A percentile compares a stretch with the other conserved stretches of the same genome.
Evolutionary conservation across 2,329 filamentous ascomycete genomes (phyloP).

Genomic region (Xylariales sp.): DNA sequence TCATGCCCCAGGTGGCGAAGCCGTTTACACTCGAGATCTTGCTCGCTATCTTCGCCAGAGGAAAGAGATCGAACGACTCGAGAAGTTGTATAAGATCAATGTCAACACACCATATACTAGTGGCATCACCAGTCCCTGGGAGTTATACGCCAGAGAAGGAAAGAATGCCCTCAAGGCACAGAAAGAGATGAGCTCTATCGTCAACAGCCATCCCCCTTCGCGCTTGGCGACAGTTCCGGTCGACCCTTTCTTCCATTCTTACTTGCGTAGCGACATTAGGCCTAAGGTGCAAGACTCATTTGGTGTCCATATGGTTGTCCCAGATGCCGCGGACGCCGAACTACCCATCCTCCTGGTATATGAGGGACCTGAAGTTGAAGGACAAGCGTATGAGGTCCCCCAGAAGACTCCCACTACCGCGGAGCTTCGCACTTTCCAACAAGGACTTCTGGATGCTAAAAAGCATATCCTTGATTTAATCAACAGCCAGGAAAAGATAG

Average conservation of each 20-base stretch:
- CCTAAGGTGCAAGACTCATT: slow-evolving; percentile 73
- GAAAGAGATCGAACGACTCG: slow-evolving; percentile 83
- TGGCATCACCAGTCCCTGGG: slow-evolving; percentile 81
- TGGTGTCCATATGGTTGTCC: slow-evolving; percentile 79
- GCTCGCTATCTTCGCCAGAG: slow-evolving; percentile 89
- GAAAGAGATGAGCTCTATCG: slow-evolving; percentile 78
- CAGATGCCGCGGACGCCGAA: slow-evolving; percentile 68
- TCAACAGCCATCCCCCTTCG: slow-evolving; percentile 78
- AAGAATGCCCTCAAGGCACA: slow-evolving; percentile 84
- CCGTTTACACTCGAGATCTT: slow-evolving; percentile 84
- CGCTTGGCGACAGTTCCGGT: slow-evolving; percentile 75
- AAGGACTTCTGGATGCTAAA: slow-evolving; percentile 66
- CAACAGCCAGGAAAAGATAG: slow-evolving; percentile 68
- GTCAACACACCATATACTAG: slow-evolving; percentile 82
- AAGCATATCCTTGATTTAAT: slow-evolving; percentile 69
- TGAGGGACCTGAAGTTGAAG: slow-evolving; percentile 69
- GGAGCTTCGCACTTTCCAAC: slow-evolving; percentile 65
- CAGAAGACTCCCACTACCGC: slow-evolving; percentile 62
- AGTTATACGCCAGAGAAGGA: slow-evolving; percentile 86
- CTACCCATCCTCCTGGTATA: slow-evolving; percentile 78
- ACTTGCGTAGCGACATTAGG: slow-evolving; percentile 73
- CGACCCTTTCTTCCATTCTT: slow-evolving; percentile 82
- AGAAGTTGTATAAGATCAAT: slow-evolving; percentile 83
- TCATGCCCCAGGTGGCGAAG: slow-evolving; percentile 76
- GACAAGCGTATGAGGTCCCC: slow-evolving; percentile 64